Evolutionary conservation across 129 eudicot genomes (phyloP).

Genomic region (Flaveria brownii): DNA sequence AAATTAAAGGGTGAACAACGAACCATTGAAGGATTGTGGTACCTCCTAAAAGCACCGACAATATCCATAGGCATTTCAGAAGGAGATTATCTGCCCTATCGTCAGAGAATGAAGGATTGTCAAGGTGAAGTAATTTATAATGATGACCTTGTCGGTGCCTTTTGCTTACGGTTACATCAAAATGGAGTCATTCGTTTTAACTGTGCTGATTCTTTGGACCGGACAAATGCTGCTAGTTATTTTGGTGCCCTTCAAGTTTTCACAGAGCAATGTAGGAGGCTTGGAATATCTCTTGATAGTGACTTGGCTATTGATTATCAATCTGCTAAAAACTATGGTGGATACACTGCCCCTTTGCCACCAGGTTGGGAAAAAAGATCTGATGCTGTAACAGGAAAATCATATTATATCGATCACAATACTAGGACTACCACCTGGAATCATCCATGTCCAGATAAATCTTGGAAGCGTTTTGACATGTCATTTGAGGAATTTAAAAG

Average conservation of each 20-base stretch:
- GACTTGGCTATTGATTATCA: constrained; percentile 76
- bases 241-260: constrained; percentile 96
- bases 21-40: constrained; percentile 95
- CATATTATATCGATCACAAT: constrained; percentile 93
- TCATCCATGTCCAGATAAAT: constrained; percentile 98
- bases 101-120: constrained; percentile 78
- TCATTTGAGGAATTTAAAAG: constrained; percentile 94
- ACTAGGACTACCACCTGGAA: constrained; percentile 98
- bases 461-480: constrained; percentile 99
- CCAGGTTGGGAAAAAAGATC: constrained; percentile 98
- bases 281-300: constrained; percentile 92
- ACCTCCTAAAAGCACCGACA: constrained; percentile 83
- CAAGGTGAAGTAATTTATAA: constrained; percentile 79
- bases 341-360: constrained; percentile 86
- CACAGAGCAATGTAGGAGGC: constrained; percentile 93
- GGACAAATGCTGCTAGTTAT: constrained; percentile 98
- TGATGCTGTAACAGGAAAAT: constrained; percentile 89
- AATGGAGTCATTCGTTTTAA: constrained; percentile 94
- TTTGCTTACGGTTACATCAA: constrained; percentile 87
- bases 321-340: constrained; percentile 59
- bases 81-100: constrained; percentile 91
- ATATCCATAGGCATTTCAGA: constrained; percentile 77
- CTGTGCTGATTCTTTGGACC: constrained; percentile 96
- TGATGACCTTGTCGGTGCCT: constrained; percentile 75
- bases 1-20: constrained; percentile 86